Evolutionary conservation across 768 basidiomycete genomes (phyloP), one percentile per base, ranked within the genome.

Genomic region (Lenzites betulinus): DNA sequence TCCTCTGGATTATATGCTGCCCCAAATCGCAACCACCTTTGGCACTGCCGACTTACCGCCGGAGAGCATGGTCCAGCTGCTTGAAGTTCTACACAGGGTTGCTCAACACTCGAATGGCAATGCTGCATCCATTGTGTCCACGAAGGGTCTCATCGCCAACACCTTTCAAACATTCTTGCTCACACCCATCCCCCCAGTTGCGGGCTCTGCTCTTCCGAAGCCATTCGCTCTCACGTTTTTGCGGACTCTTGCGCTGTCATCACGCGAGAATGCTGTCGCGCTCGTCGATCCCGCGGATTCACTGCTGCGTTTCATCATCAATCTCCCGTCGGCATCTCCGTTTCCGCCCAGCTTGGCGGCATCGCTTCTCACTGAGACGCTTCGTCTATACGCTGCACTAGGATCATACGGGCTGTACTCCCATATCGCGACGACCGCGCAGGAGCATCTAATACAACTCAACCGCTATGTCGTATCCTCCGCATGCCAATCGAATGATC

Each of bases 371-470:
- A 73, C 74, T 1, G 75, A 74, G 30, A 89, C 88, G 0, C 75
- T 98, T 23, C 76, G 74, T 5, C 75, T 94, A 15, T 94, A 92
- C 73, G 69, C 78, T 0, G 68, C 75, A 2, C 79, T 97, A 9
- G 92, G 85, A 0, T 77, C 81, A 1, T 98, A 96, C 64, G 95
- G 95, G 0, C 70, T 96, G 1, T 88, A 88, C 64, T 74, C 91
- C 0, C 82, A 86, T 56, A 79, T 89, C 38, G 86, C 89, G 13
- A 82, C 85, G 8, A 85, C 83, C 3, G 88, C 89, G 0, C 67
- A 76, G 26, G 80, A 81, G 38, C 78, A 84, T n/a, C 79, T 92
- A 49, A 67, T 77, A 13, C 71, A 75, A 2, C 75, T 94, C 1
- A 77, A 78, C 8, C 70, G 71, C 49, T 85, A 82, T 58, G 68